Evolutionary conservation across 495 filamentous ascomycete species (phyloP).

Genomic region (Penicillium riverlandense): DNA sequence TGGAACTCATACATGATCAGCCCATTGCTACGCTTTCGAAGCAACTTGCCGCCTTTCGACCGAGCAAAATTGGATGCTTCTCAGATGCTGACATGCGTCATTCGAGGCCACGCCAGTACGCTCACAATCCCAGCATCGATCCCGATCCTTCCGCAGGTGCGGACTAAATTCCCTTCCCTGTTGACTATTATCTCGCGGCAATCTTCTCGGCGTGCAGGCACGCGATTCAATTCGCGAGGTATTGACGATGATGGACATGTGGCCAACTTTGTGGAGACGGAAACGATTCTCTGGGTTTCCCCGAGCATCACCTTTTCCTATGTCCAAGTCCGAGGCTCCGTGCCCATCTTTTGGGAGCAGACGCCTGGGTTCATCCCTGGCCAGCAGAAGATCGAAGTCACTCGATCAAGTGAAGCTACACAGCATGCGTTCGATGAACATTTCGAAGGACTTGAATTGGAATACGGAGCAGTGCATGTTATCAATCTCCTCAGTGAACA

Average conservation of each 20-base stretch:
- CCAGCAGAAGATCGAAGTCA: constrained; percentile 91
- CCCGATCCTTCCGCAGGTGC: constrained; percentile 34
- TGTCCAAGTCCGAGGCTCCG: constrained; percentile 82
- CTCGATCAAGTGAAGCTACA: constrained; percentile 81
- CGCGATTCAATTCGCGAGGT: constrained; percentile 89
- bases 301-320: constrained; percentile 82
- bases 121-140: constrained; percentile 70
- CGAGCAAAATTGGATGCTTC: constrained; percentile 71
- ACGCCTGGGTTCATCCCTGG: constrained; percentile 77
- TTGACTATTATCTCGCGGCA: constrained; percentile 87
- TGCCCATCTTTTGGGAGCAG: constrained; percentile 98
- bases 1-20: constrained; percentile 99
- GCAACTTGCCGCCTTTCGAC: constrained; percentile 64
- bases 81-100: constrained; percentile 85
- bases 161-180: constrained; percentile 67
- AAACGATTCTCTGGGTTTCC: constrained; percentile 63
- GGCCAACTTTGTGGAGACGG: constrained; percentile 80
- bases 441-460: constrained; percentile 71
- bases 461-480: constrained; percentile 84
- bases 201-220: constrained; percentile 87
- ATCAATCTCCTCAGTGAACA: constrained; percentile 86
- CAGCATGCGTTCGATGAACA: constrained; percentile 95
- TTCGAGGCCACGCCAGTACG: constrained; percentile 83
- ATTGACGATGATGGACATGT: constrained; percentile 98
- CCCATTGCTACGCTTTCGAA: constrained; percentile 82